A percentile compares a stretch with the other conserved stretches of the same genome.
Evolutionary conservation across 2,329 filamentous ascomycete species (phyloP).

Genomic region (Corynespora cassiicola): DNA sequence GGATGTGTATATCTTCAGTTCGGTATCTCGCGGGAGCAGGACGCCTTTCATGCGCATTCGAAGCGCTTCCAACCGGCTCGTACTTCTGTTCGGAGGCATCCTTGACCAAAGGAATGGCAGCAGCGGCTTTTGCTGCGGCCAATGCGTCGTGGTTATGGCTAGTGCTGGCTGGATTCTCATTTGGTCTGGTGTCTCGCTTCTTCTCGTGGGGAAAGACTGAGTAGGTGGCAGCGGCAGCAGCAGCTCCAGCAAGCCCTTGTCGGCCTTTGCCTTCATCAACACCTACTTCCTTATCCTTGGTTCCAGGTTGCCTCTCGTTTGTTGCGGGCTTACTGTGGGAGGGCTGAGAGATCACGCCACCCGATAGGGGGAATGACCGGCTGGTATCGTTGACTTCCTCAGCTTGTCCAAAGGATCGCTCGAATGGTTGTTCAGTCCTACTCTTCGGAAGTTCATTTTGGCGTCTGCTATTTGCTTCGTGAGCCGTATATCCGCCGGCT

Average conservation of each 20-base stretch:
- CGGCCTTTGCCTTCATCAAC: constrained; percentile 24
- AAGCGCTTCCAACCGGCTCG: no score
- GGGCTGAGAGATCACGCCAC: constrained; percentile 30
- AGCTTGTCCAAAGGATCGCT: constrained; percentile 13
- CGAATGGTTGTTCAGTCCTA: constrained; percentile 7
- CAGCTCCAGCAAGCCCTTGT: constrained; percentile 37
- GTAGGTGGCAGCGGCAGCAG: constrained; percentile 21
- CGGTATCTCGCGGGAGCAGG: no score
- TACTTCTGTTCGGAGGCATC: no score
- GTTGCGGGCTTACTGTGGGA: constrained; percentile 12
- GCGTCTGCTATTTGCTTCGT: constrained; percentile 7
- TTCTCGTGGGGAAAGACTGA: background rate
- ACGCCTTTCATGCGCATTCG: constrained; percentile 7
- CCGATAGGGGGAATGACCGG: constrained; percentile 45
- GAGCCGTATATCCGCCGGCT: constrained; percentile 9
- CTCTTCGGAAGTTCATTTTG: constrained; percentile 5
- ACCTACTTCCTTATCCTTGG: constrained; percentile 23
- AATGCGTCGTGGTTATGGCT: constrained; percentile 26
- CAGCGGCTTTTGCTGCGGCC: constrained; percentile 20
- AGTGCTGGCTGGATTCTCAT: no score
- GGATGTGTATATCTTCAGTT: constrained; percentile 42
- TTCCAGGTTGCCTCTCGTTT: constrained; percentile 20
- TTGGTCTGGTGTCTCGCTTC: background rate
- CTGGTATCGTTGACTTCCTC: constrained; percentile 28
- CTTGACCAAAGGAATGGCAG: constrained; percentile 14